Evolutionary conservation across 768 basidiomycete genomes (phyloP), one percentile per base, ranked within the genome.

Genomic region (Gloeostereum incarnatum): DNA sequence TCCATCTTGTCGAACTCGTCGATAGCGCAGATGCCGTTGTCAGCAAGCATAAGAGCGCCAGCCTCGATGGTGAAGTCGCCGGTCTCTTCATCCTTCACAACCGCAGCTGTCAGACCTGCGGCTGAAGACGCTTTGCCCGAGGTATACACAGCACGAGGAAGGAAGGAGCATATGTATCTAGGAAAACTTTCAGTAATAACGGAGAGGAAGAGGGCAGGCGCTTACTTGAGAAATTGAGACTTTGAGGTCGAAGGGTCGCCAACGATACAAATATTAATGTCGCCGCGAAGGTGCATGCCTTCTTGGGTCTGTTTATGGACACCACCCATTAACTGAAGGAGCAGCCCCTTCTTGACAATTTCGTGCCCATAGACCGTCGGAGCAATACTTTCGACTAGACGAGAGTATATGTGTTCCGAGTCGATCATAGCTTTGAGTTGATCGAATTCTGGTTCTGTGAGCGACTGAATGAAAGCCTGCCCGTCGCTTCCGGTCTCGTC

Each of bases 1-100:
- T 98, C 94, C 96, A 99, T 99, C 62, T 99, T 99, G 74, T 99
- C 96, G 53, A 99, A 99, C 60, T 98, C 96, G 63, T 99, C 96
- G 51, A 99, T 99, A n/a, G 93, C 93, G 54, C 96, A 99, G 55
- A 98, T 97, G 6, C 96, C 96, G 49, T 98, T 98, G 63, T 99
- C 96, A 5, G 96, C 96, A 3, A 99, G 75, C 96, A 99, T 98
- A 47, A 99, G 73, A 3, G 96, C 96, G 35, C 96, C 96, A 16
- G 96, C 96, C 63, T 99, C 96, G 53, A 98, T 98, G 0, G 96
- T 98, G 63, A 98, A 99, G 55, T 99, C 96, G 10, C 96, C 96
- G 0, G 93, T 94, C 60, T 98, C 96, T 60, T 98, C 94, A 50
- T 99, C 96, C 52, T 86, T 92, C 43, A 98, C 94, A 0, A 99